Evolutionary conservation across 225 moss, liverwort and hornwort species (phyloP), one percentile per base, ranked within the genome.

Genomic region (Sphagnum contortum): DNA sequence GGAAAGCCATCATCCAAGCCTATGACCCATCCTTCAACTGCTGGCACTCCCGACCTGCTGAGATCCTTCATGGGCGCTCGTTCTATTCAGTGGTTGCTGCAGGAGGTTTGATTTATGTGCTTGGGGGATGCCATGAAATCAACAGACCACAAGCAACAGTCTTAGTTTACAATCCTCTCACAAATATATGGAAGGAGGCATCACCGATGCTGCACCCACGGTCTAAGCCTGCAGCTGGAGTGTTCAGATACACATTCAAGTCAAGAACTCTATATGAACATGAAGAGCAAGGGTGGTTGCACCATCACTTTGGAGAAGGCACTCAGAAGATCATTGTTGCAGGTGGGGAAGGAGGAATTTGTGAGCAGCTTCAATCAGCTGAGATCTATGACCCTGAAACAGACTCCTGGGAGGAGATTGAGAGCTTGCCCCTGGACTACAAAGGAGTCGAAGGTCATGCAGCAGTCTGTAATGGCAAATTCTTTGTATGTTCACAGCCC

Each of bases 401-500:
- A 14, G 59, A 60, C 8, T 60, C 59, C 14, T 60, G 59, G 59
- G 14, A 60, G 8, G 59, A 60, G 59, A 60, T 60, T 60, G 59
- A 60, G 59, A 60, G 44, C 4, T 60, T 60, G 59, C 59, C 59
- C 2, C 44, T 13, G 4, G n/a, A 60, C 8, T 60, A 60, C 44
- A 60, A 60, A 60, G 59, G 59, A 45, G 59, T 60, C 3, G 59
- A 60, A 60, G 59, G 59, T 44, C 59, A 60, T 44, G 59, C 59
- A 14, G 59, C 59, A 14, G 59, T 60, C 45, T 60, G 4, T 60
- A 60, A 60, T 44, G 44, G 44, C 59, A 60, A 60, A 8, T 60
- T 60, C 59, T 60, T 60, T 60, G 59, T 60, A 4, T 60, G 59
- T 44, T 60, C 59, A 60, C 59, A 60, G 8, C 59, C 59, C 59